Base-by-base conservation (phyloP, 805 yeast species). In the Yamadazyma laniorum region DNA sequence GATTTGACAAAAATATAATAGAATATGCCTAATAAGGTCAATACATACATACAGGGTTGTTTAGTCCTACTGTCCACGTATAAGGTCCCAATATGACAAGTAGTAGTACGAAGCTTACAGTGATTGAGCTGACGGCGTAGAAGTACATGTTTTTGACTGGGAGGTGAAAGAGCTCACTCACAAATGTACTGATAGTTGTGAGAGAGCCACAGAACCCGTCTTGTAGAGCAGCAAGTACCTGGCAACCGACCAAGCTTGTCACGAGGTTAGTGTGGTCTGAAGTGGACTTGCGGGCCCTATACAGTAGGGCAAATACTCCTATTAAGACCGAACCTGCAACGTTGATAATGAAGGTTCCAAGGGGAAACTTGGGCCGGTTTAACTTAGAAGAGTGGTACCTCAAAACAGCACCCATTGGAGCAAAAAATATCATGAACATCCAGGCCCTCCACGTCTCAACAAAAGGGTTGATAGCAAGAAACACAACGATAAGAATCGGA, bases 171-270 rank as follows among this genome's bases (percentile, higher is more conserved):
- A 86, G 57, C 56, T 89, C 97, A 29, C 74, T 79, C 6, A 85
- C 72, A 48, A 88, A 84, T 0, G 96, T 84, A 39, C 91, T 81
- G 27, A 86, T 75, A 0, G 96, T 85, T 27, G 87, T 78, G 35
- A 83, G 58, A 2, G 77, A 72, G 1, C 90, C 95, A 52, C 87
- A 80, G 42, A 75, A 79, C 0, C 95, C 95, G 48, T 77, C 75
- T 14, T 62, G 67, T 2, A 84, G 52, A 0, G 83, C 89, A 6
- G 49, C 44, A 1, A 82, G 50, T 3, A 79, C 74, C 27, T 75
- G 79, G 44, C 85, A 78, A 1, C 67, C 53, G 4, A 73, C 43
- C 0, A 46, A 18, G 3, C 54, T 50, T 6, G 56, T 47, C 0
- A 71, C 60, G 1, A 76, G 47, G 5, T 48, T 51, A 3, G 50